Evolutionary conservation across 2,329 filamentous ascomycete species (phyloP), one percentile per base, ranked within the genome.

Genomic region (Colletotrichum neosansevieriae): DNA sequence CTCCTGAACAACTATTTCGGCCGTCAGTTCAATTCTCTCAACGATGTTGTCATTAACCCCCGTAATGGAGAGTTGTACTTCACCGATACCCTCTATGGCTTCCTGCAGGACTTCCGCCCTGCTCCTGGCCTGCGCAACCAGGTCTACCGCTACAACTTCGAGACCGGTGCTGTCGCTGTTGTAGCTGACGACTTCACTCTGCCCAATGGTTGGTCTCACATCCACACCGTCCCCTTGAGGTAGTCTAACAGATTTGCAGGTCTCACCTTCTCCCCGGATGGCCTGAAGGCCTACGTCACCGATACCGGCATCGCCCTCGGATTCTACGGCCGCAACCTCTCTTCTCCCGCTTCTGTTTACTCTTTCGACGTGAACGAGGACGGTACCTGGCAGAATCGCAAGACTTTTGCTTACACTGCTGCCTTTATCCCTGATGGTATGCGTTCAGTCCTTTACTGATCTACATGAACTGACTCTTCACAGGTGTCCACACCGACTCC

Each of bases 61-160:
- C 74, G 76, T 5, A 88, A 84, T 65, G 81, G 83, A 17, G 83
- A 87, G 21, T 77, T 91, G 12, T 91, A 89, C 79, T 90, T 91
- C 72, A 91, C 88, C 2, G 88, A 91, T 65, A 84, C 86, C 0
- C 81, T 84, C 3, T 91, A 91, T 70, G 89, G 87, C 2, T 86
- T 81, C 68, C 79, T 86, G 38, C 88, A 90, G 73, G 80, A 86
- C 17, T 89, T 90, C 72, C 81, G 88, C 0, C 84, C 84, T 0
- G 70, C 75, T 5, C 87, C 87, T 0, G 83, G 83, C 0, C 74
- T 89, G 9, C 86, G 81, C 5, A 85, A 84, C 64, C 88, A 90
- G 72, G 86, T 90, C 1, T 91, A 90, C 74, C 82, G 86, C 3
- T 84, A 85, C 58, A 82, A 86, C 53, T 81, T 83, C 1, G 71